Evolutionary conservation across 1,284 basidiomycete species (phyloP).

Genomic region (Boletellus deceptivus): DNA sequence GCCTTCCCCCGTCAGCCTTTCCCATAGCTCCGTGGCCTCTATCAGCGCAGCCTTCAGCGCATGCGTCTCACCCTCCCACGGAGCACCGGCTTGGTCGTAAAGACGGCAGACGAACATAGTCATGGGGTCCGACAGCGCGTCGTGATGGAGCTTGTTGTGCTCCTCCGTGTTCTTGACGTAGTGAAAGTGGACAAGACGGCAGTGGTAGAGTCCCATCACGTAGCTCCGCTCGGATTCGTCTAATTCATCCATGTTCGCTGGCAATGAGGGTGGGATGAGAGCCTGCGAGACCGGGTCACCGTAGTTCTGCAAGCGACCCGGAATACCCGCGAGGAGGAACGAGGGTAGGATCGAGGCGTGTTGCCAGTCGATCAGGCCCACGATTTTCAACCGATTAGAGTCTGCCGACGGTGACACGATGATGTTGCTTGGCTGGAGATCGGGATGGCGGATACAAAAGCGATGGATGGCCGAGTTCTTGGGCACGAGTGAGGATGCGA

Average conservation of each 20-base stretch:
- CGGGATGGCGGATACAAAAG: background rate
- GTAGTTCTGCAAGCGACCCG: background rate
- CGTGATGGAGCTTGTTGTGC: background rate
- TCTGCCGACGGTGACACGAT: background rate
- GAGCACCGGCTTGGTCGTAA: background rate
- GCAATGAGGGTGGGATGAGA: background rate
- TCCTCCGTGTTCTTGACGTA: background rate
- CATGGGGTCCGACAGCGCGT: background rate
- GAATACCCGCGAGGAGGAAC: background rate
- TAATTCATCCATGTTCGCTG: background rate
- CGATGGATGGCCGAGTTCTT: background rate
- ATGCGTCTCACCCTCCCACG: background rate
- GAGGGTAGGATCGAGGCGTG: background rate
- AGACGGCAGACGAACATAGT: background rate
- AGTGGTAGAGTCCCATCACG: background rate
- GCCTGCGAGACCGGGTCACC: background rate
- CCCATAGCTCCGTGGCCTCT: background rate
- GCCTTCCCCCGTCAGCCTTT: background rate
- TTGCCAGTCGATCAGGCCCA: background rate
- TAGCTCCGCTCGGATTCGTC: background rate
- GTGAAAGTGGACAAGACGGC: background rate
- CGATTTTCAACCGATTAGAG: background rate
- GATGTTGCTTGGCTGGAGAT: background rate
- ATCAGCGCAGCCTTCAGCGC: background rate
- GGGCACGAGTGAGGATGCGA: background rate